phyloP scores from a whole-genome alignment of 306 rosid species.

The Inga leiocalycina region DNA sequence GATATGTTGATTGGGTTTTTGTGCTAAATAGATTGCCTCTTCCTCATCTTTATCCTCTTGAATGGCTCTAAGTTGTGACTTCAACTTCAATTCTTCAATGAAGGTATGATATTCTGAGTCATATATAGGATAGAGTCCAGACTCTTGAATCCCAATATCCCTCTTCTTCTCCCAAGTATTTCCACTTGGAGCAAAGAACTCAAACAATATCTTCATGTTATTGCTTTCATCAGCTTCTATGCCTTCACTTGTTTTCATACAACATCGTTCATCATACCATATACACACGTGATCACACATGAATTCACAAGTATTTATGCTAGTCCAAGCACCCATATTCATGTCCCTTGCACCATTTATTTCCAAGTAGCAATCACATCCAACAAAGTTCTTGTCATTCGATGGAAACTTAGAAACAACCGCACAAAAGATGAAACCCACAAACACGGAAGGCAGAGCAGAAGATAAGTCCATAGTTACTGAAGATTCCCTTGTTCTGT shows the following conservation, averaged over 20 bases:
- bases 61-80: background rate
- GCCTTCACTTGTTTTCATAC: background rate
- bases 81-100: background rate
- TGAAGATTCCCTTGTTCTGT: background rate
- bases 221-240: background rate
- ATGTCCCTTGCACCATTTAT: background rate
- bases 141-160: background rate
- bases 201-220: background rate
- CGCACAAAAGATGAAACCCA: slow-evolving; percentile 13
- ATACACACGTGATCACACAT: slow-evolving; percentile 2
- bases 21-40: background rate
- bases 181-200: slow-evolving; percentile 1
- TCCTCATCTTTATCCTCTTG: background rate
- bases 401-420: background rate
- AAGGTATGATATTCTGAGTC: background rate
- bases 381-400: slow-evolving; percentile 5
- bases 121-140: background rate
- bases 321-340: background rate
- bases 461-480: background rate
- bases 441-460: background rate
- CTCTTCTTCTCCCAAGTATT: background rate
- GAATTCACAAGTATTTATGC: background rate
- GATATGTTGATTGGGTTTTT: background rate
- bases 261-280: slow-evolving; percentile 9
- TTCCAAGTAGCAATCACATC: slow-evolving; percentile 5